Base-by-base conservation (phyloP, 2,329 filamentous ascomycete species). In the Aspergillus puulaauensis region DNA sequence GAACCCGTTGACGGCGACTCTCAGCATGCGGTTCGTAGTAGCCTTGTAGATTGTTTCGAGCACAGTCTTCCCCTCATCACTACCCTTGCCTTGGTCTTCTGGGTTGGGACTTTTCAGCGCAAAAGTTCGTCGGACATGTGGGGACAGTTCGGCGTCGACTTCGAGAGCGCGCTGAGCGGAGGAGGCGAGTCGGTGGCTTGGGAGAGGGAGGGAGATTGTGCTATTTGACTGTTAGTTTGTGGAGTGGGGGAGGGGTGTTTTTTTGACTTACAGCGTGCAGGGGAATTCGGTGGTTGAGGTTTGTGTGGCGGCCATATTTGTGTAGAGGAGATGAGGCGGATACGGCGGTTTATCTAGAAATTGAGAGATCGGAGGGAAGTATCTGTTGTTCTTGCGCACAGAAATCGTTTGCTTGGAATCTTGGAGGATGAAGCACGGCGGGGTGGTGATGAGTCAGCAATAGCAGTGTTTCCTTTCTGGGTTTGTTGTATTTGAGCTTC, bases 1-100 rank as follows among this genome's bases (percentile, higher is more conserved):
- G 75, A 97, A 97, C 9, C 92, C 91, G 77, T 98, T 98, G 56
- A 97, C 93, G 3, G 93, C 90, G 2, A 99, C 95, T 45, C 95
- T 88, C 57, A 99, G 82, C 93, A 98, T 98, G 65, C 95, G 88
- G 72, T 97, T 96, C 19, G 95, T 98, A 0, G 91, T 91, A 1
- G 95, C 95, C 54, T 82, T 84, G 77, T 98, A 98, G 59, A 89
- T 83, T 9, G 90, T 89, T 59, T 83, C 81, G 49, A 98, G 80
- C 4, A 93, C 75, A 1, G 78, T 82, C 65, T 77, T 75, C 37
- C 69, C 66, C 24, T 76, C 73, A 7, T 61, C 39, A 43, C 44
- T 21, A 62, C 57, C 55, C 56, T 9, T 45, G 58, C 57, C 56
- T 63, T 52, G 59, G 64, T 57, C 47, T 63, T 64, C 59, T 60